Evolutionary conservation across 345 rosid species (phyloP).

Genomic region (Noccaea bulbosa): DNA sequence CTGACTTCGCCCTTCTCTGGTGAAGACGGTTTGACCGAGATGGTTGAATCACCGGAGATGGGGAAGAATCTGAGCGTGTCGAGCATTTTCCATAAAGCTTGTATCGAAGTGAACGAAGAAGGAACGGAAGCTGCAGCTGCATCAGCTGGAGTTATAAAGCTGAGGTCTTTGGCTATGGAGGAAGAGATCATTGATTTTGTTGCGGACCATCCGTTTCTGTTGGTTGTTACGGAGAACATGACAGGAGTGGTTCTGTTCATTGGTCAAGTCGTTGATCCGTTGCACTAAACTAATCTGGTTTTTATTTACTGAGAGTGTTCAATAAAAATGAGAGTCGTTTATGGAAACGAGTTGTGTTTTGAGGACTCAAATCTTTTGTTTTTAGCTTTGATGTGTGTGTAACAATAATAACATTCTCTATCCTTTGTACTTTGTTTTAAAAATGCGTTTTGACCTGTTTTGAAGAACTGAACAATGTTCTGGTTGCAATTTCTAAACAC

Average conservation of each 20-base stretch:
- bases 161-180: not conserved
- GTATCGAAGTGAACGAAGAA: constrained; percentile 74
- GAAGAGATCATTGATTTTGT: constrained; percentile 53
- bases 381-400: constrained; percentile 17
- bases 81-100: constrained; percentile 61
- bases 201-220: constrained; percentile 76
- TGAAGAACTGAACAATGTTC: no score
- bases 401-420: not conserved
- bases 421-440: no score
- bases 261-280: constrained; percentile 64
- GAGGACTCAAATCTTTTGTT: not conserved
- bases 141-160: constrained; percentile 47
- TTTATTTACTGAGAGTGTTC: not conserved
- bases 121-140: constrained; percentile 82
- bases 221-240: constrained; percentile 60
- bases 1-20: constrained; percentile 56
- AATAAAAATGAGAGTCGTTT: constrained; percentile 17
- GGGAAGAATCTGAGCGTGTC: constrained; percentile 53
- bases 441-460: no score
- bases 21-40: constrained; percentile 60
- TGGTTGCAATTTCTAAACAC: no score
- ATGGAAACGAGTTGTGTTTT: not conserved
- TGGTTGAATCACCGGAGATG: constrained; percentile 56
- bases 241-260: constrained; percentile 65
- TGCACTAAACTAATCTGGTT: constrained; percentile 24